Conservation (phyloP, 768 basidiomycete genomes). For the Boletales sp. region DNA sequence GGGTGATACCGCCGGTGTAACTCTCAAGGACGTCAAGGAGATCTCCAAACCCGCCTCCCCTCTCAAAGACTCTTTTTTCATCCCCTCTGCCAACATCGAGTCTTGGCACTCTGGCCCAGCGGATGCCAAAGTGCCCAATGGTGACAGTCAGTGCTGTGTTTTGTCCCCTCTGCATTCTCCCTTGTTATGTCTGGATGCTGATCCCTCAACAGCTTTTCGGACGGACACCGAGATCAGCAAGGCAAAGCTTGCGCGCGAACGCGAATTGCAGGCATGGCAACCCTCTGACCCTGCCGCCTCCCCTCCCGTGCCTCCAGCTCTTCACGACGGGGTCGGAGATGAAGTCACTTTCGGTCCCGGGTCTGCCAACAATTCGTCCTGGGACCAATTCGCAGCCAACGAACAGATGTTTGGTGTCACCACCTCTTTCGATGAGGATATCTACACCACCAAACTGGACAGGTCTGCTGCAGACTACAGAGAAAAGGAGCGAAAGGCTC, state of each 20-base stretch:
- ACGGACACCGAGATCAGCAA: conserved; percentile 80
- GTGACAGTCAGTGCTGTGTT: conserved; percentile 54
- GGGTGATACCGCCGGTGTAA: conserved; percentile 68
- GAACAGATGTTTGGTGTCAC: conserved; percentile 91
- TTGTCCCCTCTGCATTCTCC: background rate
- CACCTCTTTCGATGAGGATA: conserved; percentile 88
- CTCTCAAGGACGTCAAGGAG: conserved; percentile 76
- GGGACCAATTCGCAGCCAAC: conserved; percentile 95
- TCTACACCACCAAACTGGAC: conserved; percentile 93
- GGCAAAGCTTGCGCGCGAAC: conserved; percentile 52
- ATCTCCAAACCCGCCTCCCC: conserved; percentile 62
- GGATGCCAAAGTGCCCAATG: conserved; percentile 63
- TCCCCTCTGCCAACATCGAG: conserved; percentile 71
- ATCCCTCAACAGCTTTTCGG: conserved; percentile 57
- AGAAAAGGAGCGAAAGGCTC: conserved; percentile 84
- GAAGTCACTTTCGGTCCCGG: conserved; percentile 68
- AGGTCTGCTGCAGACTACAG: conserved; percentile 80
- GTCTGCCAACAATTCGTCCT: conserved; percentile 41
- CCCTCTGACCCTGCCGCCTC: conserved; percentile 36
- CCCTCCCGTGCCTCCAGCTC: conserved; percentile 21
- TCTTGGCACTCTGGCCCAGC: conserved; percentile 71
- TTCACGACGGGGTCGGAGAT: conserved; percentile 42
- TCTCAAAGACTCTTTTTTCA: conserved; percentile 65
- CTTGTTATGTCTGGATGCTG: conserved; percentile 1
- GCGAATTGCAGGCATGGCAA: conserved; percentile 81